A percentile compares a stretch with the other conserved stretches of the same genome.
Conservation (phyloP, 345 rosid species). For the Eucalyptus marginata region DNA sequence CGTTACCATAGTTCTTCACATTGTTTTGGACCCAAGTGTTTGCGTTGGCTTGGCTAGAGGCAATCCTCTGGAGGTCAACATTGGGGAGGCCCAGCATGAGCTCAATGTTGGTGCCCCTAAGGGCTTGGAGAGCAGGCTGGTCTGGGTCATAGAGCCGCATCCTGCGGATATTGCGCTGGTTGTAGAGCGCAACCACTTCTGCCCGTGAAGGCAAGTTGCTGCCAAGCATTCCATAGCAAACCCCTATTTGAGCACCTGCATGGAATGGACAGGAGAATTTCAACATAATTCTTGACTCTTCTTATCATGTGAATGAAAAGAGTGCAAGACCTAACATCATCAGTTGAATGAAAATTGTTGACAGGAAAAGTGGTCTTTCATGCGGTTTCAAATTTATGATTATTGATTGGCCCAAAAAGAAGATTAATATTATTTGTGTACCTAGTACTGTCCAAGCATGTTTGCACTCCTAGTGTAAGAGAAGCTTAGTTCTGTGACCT, state of each 20-base stretch:
- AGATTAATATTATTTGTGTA: neutral
- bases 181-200: slow-evolving; percentile 40
- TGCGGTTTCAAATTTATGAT: neutral
- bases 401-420: neutral
- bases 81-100: slow-evolving; percentile 37
- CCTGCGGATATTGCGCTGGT: slow-evolving; percentile 20
- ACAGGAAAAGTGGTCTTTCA: neutral
- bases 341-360: neutral
- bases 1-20: slow-evolving; percentile 16
- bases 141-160: slow-evolving; percentile 36
- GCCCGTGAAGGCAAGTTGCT: slow-evolving; percentile 29
- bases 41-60: slow-evolving; percentile 30
- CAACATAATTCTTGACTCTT: neutral
- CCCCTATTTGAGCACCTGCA: slow-evolving; percentile 30
- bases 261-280: neutral
- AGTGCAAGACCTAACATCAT: neutral
- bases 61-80: slow-evolving; percentile 3
- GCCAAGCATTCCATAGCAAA: slow-evolving; percentile 56
- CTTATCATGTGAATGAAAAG: neutral
- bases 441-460: neutral
- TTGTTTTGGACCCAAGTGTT: slow-evolving; percentile 33
- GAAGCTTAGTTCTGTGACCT: neutral
- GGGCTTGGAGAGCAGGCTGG: slow-evolving; percentile 21
- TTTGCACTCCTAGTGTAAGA: neutral
- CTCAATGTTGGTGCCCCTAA: slow-evolving; percentile 37